phyloP scores from a whole-genome alignment of 2,329 filamentous ascomycete genomes.

The Cadophora sp. region DNA sequence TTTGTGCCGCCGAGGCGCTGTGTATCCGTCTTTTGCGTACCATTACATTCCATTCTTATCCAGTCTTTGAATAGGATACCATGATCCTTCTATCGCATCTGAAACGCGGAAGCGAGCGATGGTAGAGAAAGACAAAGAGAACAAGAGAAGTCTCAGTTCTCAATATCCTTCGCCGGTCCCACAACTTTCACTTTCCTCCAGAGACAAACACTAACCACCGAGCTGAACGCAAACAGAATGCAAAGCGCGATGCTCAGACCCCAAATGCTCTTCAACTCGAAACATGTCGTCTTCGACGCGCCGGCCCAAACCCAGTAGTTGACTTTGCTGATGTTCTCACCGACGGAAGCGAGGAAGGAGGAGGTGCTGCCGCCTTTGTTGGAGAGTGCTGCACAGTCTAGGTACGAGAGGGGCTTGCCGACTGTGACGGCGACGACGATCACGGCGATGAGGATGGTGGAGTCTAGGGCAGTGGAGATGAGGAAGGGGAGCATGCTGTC shows the following conservation, averaged over 20 bases:
- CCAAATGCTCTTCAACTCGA: constrained; percentile 88
- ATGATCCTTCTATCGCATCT: neutral
- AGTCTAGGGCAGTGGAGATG: constrained; percentile 70
- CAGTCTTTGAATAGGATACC: no score
- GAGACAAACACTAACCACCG: constrained; percentile 63
- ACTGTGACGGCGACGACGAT: constrained; percentile 79
- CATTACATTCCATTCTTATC: constrained; percentile 1
- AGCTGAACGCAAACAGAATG: constrained; percentile 71
- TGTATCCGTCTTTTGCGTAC: constrained; percentile 15
- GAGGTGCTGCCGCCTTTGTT: constrained; percentile 49
- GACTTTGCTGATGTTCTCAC: constrained; percentile 50
- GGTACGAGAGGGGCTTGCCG: constrained; percentile 80
- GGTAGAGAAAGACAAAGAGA: neutral
- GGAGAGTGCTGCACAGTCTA: constrained; percentile 69
- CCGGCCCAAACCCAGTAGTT: constrained; percentile 58
- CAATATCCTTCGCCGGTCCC: constrained; percentile 34
- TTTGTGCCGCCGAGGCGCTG: constrained; percentile 24
- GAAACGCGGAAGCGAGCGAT: neutral
- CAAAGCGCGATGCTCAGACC: constrained; percentile 82
- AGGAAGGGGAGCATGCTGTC: constrained; percentile 79
- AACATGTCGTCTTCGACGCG: constrained; percentile 69
- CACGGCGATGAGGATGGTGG: constrained; percentile 74
- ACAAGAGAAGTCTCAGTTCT: constrained; percentile 20
- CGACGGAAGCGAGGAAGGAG: constrained; percentile 52
- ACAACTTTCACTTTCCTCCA: constrained; percentile 50